Evolutionary conservation across 345 rosid species (phyloP).

Genomic region (Eucalyptus marginata): DNA sequence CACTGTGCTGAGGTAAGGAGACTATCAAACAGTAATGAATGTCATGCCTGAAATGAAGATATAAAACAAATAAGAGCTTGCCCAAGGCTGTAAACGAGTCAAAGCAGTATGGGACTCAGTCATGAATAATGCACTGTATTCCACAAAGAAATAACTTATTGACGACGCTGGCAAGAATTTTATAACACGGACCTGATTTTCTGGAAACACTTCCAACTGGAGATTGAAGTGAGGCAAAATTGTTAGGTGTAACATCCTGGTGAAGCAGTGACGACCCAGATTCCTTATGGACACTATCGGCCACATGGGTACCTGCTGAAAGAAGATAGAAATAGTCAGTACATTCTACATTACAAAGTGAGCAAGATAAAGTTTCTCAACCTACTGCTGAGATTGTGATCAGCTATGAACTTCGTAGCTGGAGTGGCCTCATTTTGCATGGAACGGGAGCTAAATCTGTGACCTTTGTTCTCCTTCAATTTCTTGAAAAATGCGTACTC

Average conservation of each 20-base stretch:
- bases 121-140: background rate
- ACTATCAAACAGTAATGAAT: background rate
- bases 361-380: background rate
- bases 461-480: constrained; percentile 29
- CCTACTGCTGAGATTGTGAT: constrained; percentile 9
- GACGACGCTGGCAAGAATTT: background rate
- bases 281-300: background rate
- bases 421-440: background rate
- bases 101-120: background rate
- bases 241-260: background rate
- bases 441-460: background rate
- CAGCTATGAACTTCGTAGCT: background rate
- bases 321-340: background rate
- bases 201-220: background rate
- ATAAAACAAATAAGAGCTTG: background rate
- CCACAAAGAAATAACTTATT: background rate
- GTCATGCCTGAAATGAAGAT: background rate
- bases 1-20: background rate
- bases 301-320: constrained; percentile 12
- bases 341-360: background rate
- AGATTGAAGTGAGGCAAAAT: background rate
- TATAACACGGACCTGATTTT: constrained; percentile 6
- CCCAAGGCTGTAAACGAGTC: background rate
- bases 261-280: constrained; percentile 6
- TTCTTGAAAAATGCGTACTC: constrained; percentile 71